Evolutionary conservation across 2,329 filamentous ascomycete genomes (phyloP).

Genomic region (Epichloe bromicola): DNA sequence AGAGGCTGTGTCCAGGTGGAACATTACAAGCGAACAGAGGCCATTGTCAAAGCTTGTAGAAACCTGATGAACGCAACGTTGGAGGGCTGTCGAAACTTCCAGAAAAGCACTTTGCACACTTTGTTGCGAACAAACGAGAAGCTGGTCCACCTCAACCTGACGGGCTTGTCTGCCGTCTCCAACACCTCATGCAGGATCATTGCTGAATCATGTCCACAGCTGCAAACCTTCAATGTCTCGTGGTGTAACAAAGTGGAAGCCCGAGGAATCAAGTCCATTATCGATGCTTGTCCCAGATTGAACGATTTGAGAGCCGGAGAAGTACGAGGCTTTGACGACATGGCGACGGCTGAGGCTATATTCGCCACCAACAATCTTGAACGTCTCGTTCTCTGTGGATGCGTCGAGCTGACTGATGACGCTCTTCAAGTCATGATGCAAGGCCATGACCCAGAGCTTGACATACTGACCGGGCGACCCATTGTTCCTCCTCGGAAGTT

Average conservation of each 20-base stretch:
- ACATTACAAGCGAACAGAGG: conserved; percentile 64
- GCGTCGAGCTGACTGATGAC: conserved; percentile 63
- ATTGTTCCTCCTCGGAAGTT: conserved; percentile 66
- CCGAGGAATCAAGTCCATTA: conserved; percentile 56
- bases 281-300: conserved; percentile 59
- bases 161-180: conserved; percentile 64
- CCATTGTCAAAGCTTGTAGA: conserved; percentile 68
- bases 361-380: conserved; percentile 75
- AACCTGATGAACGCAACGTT: conserved; percentile 82
- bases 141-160: conserved; percentile 75
- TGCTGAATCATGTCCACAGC: conserved; percentile 61
- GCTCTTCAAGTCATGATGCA: conserved; percentile 62
- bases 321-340: conserved; percentile 63
- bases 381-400: conserved; percentile 68
- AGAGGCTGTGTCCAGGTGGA: conserved; percentile 82
- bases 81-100: conserved; percentile 79
- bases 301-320: conserved; percentile 74
- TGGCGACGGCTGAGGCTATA: conserved; percentile 57
- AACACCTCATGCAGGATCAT: conserved; percentile 83
- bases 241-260: conserved; percentile 86
- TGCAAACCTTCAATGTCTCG: conserved; percentile 80
- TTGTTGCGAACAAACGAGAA: conserved; percentile 61
- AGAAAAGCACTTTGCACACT: conserved; percentile 62
- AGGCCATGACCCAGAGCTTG: conserved; percentile 63
- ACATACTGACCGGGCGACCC: conserved; percentile 64